Evolutionary conservation across 768 basidiomycete species (phyloP), one percentile per base, ranked within the genome.

Genomic region (Boletellus ananiceps): DNA sequence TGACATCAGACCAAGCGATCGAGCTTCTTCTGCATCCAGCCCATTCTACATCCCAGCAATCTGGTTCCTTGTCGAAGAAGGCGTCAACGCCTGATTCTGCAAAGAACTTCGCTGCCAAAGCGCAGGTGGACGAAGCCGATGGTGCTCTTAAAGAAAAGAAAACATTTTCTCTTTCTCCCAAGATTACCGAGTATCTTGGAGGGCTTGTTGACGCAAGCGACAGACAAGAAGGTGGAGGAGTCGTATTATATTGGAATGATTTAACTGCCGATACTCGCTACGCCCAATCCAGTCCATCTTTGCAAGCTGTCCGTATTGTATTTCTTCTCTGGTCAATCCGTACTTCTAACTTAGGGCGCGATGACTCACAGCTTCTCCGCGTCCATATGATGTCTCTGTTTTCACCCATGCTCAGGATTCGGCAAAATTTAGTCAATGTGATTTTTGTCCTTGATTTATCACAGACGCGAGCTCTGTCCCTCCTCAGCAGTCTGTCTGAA

Each of bases 151-250:
- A 50, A 21, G 57, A 46, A 39, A 51, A 92, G 74, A 96, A 89
- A 14, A 89, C 85, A 54, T 93, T 93, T 78, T 93, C 93, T 60
- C 89, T 97, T 49, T 21, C 63, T n/a, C 55, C 55, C 5, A 67
- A 63, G 42, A 23, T 47, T 40, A 40, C 59, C 5, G 67, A 64
- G 33, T 63, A 56, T 25, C 54, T 67, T 4, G 86, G 88, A 46
- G 89, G 85, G 1, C 56, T 96, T n/a, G 86, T 95, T 49, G 96
- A 98, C 66, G 86, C 93, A 1, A 92, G 88, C 50, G 95, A 99
- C 67, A 73, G 89, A 15, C 59, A 63, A 3, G 96, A 99, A 63
- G 90, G 79, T 2, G 91, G 85, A 0, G 75, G 70, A 32, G 75
- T 87, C 4, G 76, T 94, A 34, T 62, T 84, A 1, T 98, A 89